Evolutionary conservation across 768 basidiomycete genomes (phyloP).

Genomic region (Leccinum incarnatum): DNA sequence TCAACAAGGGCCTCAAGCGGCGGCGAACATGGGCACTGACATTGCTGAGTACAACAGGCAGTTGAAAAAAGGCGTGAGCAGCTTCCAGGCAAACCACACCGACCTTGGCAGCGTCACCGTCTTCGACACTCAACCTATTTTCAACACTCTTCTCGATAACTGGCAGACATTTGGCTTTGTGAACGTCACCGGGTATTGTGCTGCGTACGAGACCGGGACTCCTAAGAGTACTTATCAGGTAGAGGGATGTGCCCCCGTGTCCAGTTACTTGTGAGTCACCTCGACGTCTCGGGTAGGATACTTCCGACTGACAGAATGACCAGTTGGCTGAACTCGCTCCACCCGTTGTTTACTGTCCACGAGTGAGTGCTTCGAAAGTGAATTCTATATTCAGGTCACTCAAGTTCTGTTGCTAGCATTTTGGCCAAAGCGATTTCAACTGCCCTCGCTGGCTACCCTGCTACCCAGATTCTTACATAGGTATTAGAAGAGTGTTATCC

Average conservation of each 20-base stretch:
- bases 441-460: slow-evolving; percentile 35
- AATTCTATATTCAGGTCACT: not conserved
- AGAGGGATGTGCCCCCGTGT: slow-evolving; percentile 57
- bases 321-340: slow-evolving; percentile 61
- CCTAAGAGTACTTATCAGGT: slow-evolving; percentile 51
- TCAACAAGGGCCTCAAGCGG: slow-evolving; percentile 32
- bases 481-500: not conserved
- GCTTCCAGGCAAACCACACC: slow-evolving; percentile 41
- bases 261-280: slow-evolving; percentile 58
- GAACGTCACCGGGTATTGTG: slow-evolving; percentile 57
- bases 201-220: slow-evolving; percentile 58
- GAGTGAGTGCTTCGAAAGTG: slow-evolving; percentile 38
- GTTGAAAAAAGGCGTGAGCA: slow-evolving; percentile 24
- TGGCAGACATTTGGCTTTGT: slow-evolving; percentile 53
- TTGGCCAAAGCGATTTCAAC: slow-evolving; percentile 54
- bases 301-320: not conserved
- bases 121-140: slow-evolving; percentile 57
- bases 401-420: slow-evolving; percentile 32
- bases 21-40: slow-evolving; percentile 29
- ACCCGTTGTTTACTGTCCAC: slow-evolving; percentile 63
- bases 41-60: slow-evolving; percentile 52
- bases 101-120: slow-evolving; percentile 46
- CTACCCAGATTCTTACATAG: slow-evolving; percentile 10
- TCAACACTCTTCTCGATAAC: slow-evolving; percentile 56
- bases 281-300: not conserved